Evolutionary conservation across 2,329 filamentous ascomycete species (phyloP).

Genomic region (Fusarium tricinctum): DNA sequence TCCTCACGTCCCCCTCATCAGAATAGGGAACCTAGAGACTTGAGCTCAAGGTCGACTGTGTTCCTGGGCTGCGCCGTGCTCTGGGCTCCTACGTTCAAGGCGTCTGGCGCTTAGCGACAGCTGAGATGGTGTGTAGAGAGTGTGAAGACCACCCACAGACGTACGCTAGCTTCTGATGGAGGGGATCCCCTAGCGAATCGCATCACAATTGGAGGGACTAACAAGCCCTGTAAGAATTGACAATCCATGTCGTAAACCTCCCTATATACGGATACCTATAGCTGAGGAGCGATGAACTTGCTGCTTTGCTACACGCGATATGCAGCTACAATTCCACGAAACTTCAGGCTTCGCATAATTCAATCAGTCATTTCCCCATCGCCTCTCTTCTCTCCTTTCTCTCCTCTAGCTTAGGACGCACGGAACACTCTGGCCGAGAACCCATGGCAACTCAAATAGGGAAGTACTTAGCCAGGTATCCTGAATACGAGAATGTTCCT

Average conservation of each 20-base stretch:
- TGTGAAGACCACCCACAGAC: slow-evolving; percentile 26
- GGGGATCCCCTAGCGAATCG: slow-evolving; percentile 34
- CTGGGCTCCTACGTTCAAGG: slow-evolving; percentile 18
- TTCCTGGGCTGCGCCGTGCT: slow-evolving; percentile 13
- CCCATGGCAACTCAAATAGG: slow-evolving; percentile 26
- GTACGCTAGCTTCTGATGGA: slow-evolving; percentile 32
- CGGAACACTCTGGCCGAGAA: slow-evolving; percentile 14
- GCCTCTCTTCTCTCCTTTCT: too few relatives aligned
- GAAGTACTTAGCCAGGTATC: slow-evolving; percentile 20
- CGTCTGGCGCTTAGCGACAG: slow-evolving; percentile 44
- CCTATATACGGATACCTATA: too few relatives aligned
- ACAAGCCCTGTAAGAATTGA: neutral
- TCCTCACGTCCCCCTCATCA: slow-evolving; percentile 30
- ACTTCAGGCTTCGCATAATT: too few relatives aligned
- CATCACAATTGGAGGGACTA: slow-evolving; percentile 1
- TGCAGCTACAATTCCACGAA: neutral
- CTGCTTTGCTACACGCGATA: neutral
- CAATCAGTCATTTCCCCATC: too few relatives aligned
- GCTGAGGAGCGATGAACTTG: neutral
- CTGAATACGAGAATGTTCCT: slow-evolving; percentile 39
- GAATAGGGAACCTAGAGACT: neutral
- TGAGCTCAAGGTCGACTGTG: neutral
- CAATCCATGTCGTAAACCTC: neutral
- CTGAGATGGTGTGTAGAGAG: slow-evolving; percentile 39
- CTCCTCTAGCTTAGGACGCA: too few relatives aligned